These are phyloP conservation scores for Citrus glauca DNA, from an alignment of 345 rosid species.

Conservation along the genomic window DNA sequence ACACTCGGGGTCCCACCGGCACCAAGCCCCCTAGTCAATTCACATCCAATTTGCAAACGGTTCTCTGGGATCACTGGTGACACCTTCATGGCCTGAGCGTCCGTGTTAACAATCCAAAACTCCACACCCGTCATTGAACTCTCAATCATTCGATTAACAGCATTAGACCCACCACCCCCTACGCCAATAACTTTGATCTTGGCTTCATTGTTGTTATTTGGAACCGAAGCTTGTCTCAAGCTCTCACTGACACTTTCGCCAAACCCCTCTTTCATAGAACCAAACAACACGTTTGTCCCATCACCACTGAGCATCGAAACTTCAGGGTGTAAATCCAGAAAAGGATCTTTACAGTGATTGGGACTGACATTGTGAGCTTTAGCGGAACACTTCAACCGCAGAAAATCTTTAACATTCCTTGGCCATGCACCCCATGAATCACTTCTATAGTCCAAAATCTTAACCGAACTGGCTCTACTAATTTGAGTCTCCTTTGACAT, in stretches of 20 bases:
- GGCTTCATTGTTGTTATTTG: slow-evolving; percentile 56
- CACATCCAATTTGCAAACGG: slow-evolving; percentile 81
- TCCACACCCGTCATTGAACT: slow-evolving; percentile 84
- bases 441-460: slow-evolving; percentile 31
- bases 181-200: slow-evolving; percentile 91
- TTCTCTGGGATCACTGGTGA: slow-evolving; percentile 70
- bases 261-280: slow-evolving; percentile 47
- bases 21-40: slow-evolving; percentile 90
- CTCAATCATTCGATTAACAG: slow-evolving; percentile 93
- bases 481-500: background rate
- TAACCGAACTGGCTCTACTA: slow-evolving; percentile 24
- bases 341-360: slow-evolving; percentile 56
- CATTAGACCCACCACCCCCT: slow-evolving; percentile 97
- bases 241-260: slow-evolving; percentile 41
- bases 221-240: slow-evolving; percentile 35
- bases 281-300: slow-evolving; percentile 28
- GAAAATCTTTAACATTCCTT: slow-evolving; percentile 27
- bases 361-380: slow-evolving; percentile 49
- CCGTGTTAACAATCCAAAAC: slow-evolving; percentile 90
- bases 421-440: slow-evolving; percentile 29
- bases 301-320: slow-evolving; percentile 82
- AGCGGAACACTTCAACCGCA: slow-evolving; percentile 34
- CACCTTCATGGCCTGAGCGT: slow-evolving; percentile 80
- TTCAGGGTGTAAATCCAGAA: slow-evolving; percentile 78
- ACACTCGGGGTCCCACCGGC: slow-evolving; percentile 95